Evolutionary conservation across 106 monocot species (phyloP), one percentile per base, ranked within the genome.

Genomic region (Dendrobium catenatum): DNA sequence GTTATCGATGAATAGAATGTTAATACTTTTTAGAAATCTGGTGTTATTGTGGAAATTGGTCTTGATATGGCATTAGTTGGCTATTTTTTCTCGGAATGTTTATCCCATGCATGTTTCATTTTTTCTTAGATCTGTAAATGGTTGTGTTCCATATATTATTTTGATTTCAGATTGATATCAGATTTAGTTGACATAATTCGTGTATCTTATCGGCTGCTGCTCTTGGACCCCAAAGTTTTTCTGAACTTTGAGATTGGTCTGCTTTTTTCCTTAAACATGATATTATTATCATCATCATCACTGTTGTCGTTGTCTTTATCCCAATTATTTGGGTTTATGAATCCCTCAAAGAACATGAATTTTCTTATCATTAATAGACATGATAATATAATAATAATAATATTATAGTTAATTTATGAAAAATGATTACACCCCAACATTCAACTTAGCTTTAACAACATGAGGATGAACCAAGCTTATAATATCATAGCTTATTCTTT

Each of bases 201-300:
- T 54, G 51, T 90, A 56, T 85, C 91, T 0, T 93, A 93, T 76
- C 93, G 95, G 44, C 85, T 87, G 79, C 81, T 99, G 9, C 55
- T 80, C 4, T 80, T 88, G 84, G 89, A 93, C 17, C 88, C 91
- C 1, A 86, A 86, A 77, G 85, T 22, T 91, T 95, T 68, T 86
- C 83, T 83, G 89, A 86, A 81, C 70, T 88, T 20, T 99, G 98
- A 95, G 85, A 95, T 42, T 99, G 98, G 98, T 91, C 93, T 15
- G 85, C 82, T 82, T 87, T 99, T 76, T 64, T 26, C 26, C 26
- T 26, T 26, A 26, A 26, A 26, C 26, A 26, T 26, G 26, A 26
- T 26, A 26, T 26, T 26, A 26, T 26, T 26, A 26, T 26, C 26
- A 26, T 26, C 26, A 26, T 26, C 26, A 26, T 26, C 26, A 26